Conservation (phyloP, 2,329 filamentous ascomycete species). For the Clarireedia sp. region DNA sequence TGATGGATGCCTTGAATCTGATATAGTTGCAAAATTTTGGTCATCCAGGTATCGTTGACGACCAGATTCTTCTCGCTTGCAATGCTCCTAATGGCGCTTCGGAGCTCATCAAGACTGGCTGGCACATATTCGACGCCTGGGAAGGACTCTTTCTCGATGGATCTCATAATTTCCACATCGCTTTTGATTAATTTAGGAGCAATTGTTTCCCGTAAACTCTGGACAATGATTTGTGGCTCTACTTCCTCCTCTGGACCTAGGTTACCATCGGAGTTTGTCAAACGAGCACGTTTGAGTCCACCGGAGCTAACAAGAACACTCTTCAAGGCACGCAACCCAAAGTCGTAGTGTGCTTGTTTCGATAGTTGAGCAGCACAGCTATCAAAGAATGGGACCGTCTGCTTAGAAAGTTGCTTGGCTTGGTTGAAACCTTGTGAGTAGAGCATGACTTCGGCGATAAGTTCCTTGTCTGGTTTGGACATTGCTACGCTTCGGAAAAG, state of each 20-base stretch:
- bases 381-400: conserved; percentile 98
- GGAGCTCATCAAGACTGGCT: conserved; percentile 72
- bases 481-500: conserved; percentile 98
- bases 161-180: conserved; percentile 81
- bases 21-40: conserved; percentile 91
- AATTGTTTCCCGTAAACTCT: conserved; percentile 97
- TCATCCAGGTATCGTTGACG: conserved; percentile 92
- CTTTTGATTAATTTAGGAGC: conserved; percentile 91
- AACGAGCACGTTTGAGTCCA: conserved; percentile 79
- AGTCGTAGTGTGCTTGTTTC: conserved; percentile 98
- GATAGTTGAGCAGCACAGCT: conserved; percentile 73
- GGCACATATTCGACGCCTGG: conserved; percentile 89
- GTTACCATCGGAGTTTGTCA: conserved; percentile 49
- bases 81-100: conserved; percentile 72
- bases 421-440: conserved; percentile 99
- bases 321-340: conserved; percentile 93
- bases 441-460: conserved; percentile 99
- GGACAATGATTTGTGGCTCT: conserved; percentile 95
- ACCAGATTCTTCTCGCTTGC: conserved; percentile 81
- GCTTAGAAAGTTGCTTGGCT: conserved; percentile 86
- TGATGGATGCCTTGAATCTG: conserved; percentile 98
- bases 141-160: conserved; percentile 80
- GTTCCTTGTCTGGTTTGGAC: conserved; percentile 99
- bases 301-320: conserved; percentile 98
- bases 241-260: conserved; percentile 63